phyloP scores from a whole-genome alignment of 2,329 filamentous ascomycete species.

The Periconia sp. region DNA sequence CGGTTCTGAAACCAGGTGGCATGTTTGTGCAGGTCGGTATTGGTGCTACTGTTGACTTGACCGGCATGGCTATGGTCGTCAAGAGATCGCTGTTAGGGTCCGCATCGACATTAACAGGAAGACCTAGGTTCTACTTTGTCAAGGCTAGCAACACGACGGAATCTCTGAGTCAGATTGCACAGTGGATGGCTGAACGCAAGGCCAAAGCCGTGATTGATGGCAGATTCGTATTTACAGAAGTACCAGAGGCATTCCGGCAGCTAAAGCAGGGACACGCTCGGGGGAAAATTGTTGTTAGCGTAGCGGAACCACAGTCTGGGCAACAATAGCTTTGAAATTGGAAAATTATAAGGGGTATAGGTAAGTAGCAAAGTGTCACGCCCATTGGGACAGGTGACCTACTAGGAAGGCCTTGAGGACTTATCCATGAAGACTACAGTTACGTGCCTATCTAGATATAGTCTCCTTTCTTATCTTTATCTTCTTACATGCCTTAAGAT shows the following conservation, averaged over 20 bases:
- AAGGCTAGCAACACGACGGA: conserved; percentile 33
- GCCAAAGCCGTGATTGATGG: conserved; percentile 62
- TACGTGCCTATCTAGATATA: no score
- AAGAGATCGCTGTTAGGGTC: conserved; percentile 12
- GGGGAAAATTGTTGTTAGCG: conserved; percentile 60
- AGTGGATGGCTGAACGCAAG: conserved; percentile 63
- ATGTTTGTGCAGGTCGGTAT: conserved; percentile 33
- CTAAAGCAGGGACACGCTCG: conserved; percentile 59
- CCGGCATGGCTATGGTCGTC: conserved; percentile 24
- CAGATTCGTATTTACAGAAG: conserved; percentile 60
- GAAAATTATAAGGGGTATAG: no score
- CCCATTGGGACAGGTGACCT: no score
- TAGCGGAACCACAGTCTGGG: no score
- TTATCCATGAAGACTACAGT: no score
- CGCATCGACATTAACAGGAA: conserved; percentile 12
- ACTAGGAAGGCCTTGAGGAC: no score
- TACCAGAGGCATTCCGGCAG: conserved; percentile 60
- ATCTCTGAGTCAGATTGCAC: conserved; percentile 57
- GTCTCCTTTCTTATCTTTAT: no score
- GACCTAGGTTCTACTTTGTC: conserved; percentile 13
- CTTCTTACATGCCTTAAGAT: no score
- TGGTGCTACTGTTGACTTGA: conserved; percentile 52
- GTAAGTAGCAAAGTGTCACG: no score
- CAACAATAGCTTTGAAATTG: no score
- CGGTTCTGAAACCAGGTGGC: conserved; percentile 10